Percentiles rank a stretch among this genome's conserved stretches.
Conservation (phyloP, 306 rosid species). For the Vicia faba region DNA sequence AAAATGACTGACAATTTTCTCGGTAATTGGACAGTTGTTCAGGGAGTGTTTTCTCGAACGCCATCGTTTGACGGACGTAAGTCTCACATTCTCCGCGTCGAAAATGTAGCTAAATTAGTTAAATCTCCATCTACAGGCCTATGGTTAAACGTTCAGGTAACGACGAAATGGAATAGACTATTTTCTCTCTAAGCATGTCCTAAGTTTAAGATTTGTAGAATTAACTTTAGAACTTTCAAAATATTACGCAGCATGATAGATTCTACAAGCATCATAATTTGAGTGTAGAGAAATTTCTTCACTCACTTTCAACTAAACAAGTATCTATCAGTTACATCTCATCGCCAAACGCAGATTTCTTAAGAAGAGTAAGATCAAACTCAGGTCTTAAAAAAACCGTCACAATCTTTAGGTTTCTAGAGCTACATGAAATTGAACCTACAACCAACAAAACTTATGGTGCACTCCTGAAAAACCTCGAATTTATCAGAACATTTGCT, state of each 20-base stretch:
- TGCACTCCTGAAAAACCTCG: slow-evolving; percentile 55
- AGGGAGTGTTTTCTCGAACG: slow-evolving; percentile 66
- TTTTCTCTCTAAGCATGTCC: slow-evolving; percentile 15
- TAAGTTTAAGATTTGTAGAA: not conserved
- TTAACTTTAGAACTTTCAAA: slow-evolving; percentile 33
- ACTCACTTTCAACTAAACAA: slow-evolving; percentile 41
- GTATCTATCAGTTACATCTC: slow-evolving; percentile 59
- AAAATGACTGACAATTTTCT: slow-evolving; percentile 26
- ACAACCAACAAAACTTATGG: slow-evolving; percentile 63
- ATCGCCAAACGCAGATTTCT: slow-evolving; percentile 74
- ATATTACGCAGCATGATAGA: slow-evolving; percentile 63
- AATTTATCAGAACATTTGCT: slow-evolving; percentile 62
- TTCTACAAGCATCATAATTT: slow-evolving; percentile 73
- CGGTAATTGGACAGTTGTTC: slow-evolving; percentile 57
- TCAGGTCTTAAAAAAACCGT: slow-evolving; percentile 42
- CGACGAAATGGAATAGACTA: not conserved
- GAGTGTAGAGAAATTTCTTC: slow-evolving; percentile 57
- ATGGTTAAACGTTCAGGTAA: slow-evolving; percentile 93
- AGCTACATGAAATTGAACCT: slow-evolving; percentile 53
- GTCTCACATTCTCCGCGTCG: slow-evolving; percentile 50
- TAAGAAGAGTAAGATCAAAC: slow-evolving; percentile 49
- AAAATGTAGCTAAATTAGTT: slow-evolving; percentile 41
- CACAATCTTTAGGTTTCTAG: slow-evolving; percentile 60
- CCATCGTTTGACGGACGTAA: slow-evolving; percentile 57
- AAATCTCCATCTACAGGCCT: slow-evolving; percentile 55